Evolutionary conservation across 140 eudicot species (phyloP).

Genomic region (Ambrosia hybrid): DNA sequence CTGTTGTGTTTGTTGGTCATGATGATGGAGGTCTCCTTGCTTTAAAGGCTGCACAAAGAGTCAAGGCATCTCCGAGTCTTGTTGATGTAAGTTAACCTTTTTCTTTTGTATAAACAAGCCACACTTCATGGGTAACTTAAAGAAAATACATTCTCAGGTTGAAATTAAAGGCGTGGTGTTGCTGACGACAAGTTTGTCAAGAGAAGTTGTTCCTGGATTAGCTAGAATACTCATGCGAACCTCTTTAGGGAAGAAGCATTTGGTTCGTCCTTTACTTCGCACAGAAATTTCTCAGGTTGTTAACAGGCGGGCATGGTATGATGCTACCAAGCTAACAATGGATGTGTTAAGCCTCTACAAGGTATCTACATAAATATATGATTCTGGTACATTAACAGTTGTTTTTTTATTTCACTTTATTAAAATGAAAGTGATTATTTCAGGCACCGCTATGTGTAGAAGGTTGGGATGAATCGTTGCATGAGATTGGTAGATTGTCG

Average conservation of each 20-base stretch:
- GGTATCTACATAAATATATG: constrained; percentile 43
- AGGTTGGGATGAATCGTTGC: constrained; percentile 95
- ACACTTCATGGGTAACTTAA: too few relatives aligned
- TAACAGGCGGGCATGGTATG: constrained; percentile 98
- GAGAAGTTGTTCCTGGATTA: constrained; percentile 95
- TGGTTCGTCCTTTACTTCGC: constrained; percentile 82
- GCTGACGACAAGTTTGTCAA: constrained; percentile 67
- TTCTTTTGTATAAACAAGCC: background rate
- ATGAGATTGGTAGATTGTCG: constrained; percentile 75
- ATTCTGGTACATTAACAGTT: background rate
- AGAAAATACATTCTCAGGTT: constrained; percentile 45
- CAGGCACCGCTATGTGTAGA: constrained; percentile 80
- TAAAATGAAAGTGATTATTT: background rate
- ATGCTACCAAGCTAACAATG: constrained; percentile 83
- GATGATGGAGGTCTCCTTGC: constrained; percentile 99
- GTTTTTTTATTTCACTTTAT: background rate
- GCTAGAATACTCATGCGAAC: constrained; percentile 90
- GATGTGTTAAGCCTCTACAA: constrained; percentile 82
- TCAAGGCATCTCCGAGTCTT: constrained; percentile 43
- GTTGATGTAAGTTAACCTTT: constrained; percentile 57
- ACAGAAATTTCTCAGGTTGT: constrained; percentile 93
- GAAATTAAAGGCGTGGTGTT: constrained; percentile 75
- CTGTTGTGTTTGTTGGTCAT: constrained; percentile 91
- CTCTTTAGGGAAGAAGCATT: constrained; percentile 79
- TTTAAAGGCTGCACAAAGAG: constrained; percentile 73